Percentiles rank a stretch among this genome's conserved stretches.
These are phyloP conservation scores for Rosa lucieae DNA, from an alignment of 306 rosid genomes.

Conservation along the genomic window DNA sequence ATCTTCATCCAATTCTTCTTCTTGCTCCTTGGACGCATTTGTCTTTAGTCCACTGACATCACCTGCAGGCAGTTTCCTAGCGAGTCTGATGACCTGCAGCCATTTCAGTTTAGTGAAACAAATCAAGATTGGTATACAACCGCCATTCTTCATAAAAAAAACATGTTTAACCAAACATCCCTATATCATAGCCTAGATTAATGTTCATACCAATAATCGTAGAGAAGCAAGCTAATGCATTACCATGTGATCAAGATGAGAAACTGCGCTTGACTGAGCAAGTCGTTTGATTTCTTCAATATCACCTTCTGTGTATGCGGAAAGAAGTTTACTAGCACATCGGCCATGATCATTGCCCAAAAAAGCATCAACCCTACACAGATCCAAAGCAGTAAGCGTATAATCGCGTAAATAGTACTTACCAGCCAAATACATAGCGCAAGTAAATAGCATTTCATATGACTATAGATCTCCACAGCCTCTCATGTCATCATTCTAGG, in stretches of 20 bases:
- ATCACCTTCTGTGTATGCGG: constrained; percentile 79
- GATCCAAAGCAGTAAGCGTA: constrained; percentile 2
- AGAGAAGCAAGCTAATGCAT: constrained; percentile 16
- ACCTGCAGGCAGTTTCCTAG: constrained; percentile 87
- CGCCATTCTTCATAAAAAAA: not conserved
- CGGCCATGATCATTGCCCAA: constrained; percentile 71
- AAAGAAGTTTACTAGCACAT: constrained; percentile 72
- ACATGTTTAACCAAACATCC: not conserved
- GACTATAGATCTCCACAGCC: not conserved
- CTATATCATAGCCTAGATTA: not conserved
- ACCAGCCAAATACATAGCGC: not conserved
- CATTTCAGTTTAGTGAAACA: constrained; percentile 11
- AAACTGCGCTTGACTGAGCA: constrained; percentile 62
- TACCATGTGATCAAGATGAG: constrained; percentile 87
- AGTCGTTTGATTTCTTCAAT: constrained; percentile 78
- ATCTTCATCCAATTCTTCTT: constrained; percentile 70
- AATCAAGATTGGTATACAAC: not conserved
- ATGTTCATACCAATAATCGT: not conserved
- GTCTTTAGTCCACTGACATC: constrained; percentile 64
- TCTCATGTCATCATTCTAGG: constrained; percentile 5
- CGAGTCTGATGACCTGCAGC: constrained; percentile 80
- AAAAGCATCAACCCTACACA: constrained; percentile 80
- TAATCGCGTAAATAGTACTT: not conserved
- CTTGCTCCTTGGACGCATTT: constrained; percentile 42
- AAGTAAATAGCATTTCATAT: not conserved